Evolutionary conservation across 2,329 filamentous ascomycete species (phyloP).

Genomic region (Alternaria sp.): DNA sequence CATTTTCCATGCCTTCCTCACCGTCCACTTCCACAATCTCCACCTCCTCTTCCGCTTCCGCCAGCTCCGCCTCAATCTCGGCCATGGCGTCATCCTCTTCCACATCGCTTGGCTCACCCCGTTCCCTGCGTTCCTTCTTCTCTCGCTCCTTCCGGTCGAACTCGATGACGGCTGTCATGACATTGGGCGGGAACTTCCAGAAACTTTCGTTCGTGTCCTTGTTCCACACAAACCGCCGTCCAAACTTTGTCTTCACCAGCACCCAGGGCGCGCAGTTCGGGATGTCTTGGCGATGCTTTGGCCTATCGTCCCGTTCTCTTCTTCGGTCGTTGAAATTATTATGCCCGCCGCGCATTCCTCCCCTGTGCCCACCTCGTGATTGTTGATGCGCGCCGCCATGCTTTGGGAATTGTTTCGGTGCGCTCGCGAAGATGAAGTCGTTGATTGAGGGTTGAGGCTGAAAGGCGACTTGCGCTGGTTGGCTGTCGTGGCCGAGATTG

Average conservation of each 20-base stretch:
- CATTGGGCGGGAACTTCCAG: conserved; percentile 91
- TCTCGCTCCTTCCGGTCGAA: conserved; percentile 77
- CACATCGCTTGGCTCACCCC: conserved; percentile 48
- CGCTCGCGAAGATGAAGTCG: conserved; percentile 51
- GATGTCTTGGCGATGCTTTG: conserved; percentile 79
- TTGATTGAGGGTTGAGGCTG: conserved; percentile 58
- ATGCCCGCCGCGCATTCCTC: conserved; percentile 55
- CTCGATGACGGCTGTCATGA: conserved; percentile 76
- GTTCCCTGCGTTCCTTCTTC: conserved; percentile 65
- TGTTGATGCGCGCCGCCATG: conserved; percentile 22
- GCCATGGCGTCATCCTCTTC: conserved; percentile 45
- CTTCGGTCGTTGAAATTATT: conserved; percentile 67
- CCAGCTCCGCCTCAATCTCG: conserved; percentile 44
- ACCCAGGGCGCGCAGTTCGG: conserved; percentile 87
- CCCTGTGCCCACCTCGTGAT: conserved; percentile 49
- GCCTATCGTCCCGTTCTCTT: conserved; percentile 78
- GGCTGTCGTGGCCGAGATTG: conserved; percentile 34
- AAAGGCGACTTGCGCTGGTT: conserved; percentile 56
- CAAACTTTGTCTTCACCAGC: conserved; percentile 90
- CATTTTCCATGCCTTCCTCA: conserved; percentile 60
- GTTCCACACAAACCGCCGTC: conserved; percentile 90
- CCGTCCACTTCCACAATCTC: conserved; percentile 48
- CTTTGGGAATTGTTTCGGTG: conserved; percentile 29
- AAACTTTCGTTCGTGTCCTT: conserved; percentile 84
- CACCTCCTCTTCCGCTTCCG: conserved; percentile 40